Conservation (phyloP, 148 eudicot genomes). For the Polygonum aviculare region DNA sequence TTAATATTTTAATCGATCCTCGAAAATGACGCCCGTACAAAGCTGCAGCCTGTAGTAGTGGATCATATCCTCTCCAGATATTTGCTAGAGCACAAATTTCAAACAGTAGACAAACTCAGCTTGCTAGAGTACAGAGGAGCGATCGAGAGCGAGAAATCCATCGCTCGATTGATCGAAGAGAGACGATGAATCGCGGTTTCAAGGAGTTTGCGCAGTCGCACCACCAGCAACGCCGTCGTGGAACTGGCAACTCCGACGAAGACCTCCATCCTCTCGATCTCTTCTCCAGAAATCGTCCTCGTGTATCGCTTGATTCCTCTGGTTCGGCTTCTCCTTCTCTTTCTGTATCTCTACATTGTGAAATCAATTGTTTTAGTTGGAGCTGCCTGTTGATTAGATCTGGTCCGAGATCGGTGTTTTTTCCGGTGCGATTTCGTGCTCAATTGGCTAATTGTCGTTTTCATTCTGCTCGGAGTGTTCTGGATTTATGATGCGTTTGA, state of each 20-base stretch:
- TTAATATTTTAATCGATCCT: neutral
- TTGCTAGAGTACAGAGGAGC: neutral
- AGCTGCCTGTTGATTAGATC: neutral
- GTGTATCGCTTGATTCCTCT: conserved; percentile 30
- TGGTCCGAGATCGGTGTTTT: neutral
- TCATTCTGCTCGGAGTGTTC: neutral
- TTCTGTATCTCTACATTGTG: neutral
- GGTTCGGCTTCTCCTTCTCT: conserved; percentile 10
- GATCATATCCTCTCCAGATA: neutral
- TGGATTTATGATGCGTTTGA: neutral
- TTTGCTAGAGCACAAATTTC: neutral
- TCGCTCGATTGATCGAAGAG: too few species aligned
- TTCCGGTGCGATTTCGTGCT: neutral
- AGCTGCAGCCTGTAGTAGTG: neutral
- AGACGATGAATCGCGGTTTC: neutral
- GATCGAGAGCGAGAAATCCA: neutral
- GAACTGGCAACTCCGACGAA: conserved; percentile 19
- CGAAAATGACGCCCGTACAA: neutral
- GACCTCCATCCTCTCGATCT: conserved; percentile 35
- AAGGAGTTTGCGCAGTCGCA: conserved; percentile 10
- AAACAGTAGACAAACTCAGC: neutral
- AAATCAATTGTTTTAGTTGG: neutral
- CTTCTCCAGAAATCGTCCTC: conserved; percentile 48
- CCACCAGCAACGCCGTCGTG: conserved; percentile 23
- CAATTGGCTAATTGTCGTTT: neutral